phyloP scores from a whole-genome alignment of 352 stramenopile genomes.

The Pythium dissimile region DNA sequence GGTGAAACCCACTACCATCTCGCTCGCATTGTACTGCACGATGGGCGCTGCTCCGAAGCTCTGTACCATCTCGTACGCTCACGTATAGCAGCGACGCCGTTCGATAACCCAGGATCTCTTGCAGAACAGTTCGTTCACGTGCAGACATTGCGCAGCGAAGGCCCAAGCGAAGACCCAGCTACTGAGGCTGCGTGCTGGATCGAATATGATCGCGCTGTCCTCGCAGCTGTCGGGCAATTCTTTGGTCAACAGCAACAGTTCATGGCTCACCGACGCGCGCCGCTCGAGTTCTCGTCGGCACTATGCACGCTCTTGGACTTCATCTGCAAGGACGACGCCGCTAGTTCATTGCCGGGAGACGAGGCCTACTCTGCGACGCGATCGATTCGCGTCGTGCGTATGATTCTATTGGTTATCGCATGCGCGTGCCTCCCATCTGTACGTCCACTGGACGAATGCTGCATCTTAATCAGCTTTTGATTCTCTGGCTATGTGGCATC shows the following conservation, averaged over 20 bases:
- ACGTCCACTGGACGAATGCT: background rate
- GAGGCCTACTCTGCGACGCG: background rate
- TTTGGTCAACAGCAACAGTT: constrained; percentile 21
- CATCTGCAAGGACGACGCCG: background rate
- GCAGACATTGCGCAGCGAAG: background rate
- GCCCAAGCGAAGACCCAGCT: background rate
- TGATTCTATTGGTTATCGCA: constrained; percentile 17
- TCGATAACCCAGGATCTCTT: constrained; percentile 6
- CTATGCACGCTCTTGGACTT: constrained; percentile 11
- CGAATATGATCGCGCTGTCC: constrained; percentile 5
- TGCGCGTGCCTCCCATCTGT: constrained; percentile 15
- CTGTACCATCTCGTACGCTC: constrained; percentile 23
- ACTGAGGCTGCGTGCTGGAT: background rate
- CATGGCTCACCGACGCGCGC: constrained; percentile 11
- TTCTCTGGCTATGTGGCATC: background rate
- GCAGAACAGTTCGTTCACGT: constrained; percentile 18
- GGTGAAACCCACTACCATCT: constrained; percentile 22
- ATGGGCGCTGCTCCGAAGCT: constrained; percentile 12
- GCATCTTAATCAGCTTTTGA: background rate
- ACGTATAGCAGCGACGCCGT: background rate
- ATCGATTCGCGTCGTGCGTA: constrained; percentile 15
- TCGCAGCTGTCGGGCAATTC: constrained; percentile 7
- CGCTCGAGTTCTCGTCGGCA: background rate
- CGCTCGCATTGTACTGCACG: constrained; percentile 21
- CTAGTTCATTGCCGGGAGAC: background rate